Conservation (phyloP, 2,329 filamentous ascomycete genomes). For the Talaromyces verruculosus region DNA sequence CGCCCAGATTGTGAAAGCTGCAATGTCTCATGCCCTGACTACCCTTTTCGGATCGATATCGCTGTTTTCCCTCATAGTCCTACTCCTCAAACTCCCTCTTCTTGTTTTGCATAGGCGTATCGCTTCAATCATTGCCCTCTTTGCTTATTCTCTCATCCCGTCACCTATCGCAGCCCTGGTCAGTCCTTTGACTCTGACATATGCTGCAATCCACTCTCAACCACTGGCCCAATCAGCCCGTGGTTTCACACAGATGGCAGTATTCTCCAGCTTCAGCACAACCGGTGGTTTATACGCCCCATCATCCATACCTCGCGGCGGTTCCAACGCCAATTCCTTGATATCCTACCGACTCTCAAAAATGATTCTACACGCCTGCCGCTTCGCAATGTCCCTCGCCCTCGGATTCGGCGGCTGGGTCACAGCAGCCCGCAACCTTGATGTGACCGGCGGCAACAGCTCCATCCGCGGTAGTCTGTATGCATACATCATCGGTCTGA, state of each 20-base stretch:
- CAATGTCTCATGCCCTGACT: slow-evolving; percentile 75
- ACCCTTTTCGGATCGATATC: slow-evolving; percentile 92
- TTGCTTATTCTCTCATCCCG: slow-evolving; percentile 77
- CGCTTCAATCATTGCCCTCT: slow-evolving; percentile 66
- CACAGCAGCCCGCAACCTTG: slow-evolving; percentile 77
- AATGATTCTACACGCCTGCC: slow-evolving; percentile 83
- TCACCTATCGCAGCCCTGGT: slow-evolving; percentile 82
- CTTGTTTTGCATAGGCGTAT: slow-evolving; percentile 77
- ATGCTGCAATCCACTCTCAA: slow-evolving; percentile 89
- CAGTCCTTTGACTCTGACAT: slow-evolving; percentile 88
- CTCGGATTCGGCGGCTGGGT: slow-evolving; percentile 98
- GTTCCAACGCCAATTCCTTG: slow-evolving; percentile 54
- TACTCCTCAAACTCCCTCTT: slow-evolving; percentile 80
- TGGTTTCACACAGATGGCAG: slow-evolving; percentile 76
- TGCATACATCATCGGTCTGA: slow-evolving; percentile 87
- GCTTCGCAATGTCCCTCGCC: slow-evolving; percentile 85
- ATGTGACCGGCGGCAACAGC: slow-evolving; percentile 53
- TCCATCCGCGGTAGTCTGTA: slow-evolving; percentile 76
- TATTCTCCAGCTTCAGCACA: slow-evolving; percentile 66
- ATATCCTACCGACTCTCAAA: slow-evolving; percentile 89
- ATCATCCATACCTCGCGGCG: slow-evolving; percentile 44
- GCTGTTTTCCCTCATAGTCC: slow-evolving; percentile 75
- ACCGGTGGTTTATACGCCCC: slow-evolving; percentile 62
- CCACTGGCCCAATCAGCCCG: slow-evolving; percentile 74
- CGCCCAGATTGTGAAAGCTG: slow-evolving; percentile 76